Conservation (phyloP, 257 asterid genomes). For the Solanum etuberosum region DNA sequence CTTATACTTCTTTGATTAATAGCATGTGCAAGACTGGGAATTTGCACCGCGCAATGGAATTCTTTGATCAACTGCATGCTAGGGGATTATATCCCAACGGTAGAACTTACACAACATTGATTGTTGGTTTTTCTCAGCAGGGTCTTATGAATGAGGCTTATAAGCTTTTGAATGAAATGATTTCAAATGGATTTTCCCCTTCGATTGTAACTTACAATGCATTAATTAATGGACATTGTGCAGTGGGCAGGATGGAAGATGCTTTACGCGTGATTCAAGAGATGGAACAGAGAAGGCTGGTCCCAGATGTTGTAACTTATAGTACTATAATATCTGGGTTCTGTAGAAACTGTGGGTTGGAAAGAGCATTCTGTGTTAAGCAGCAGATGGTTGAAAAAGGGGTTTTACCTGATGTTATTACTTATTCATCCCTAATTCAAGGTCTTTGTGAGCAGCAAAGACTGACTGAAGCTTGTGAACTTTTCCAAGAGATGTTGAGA, state of each 20-base stretch:
- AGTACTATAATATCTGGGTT: slow-evolving; percentile 62
- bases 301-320: slow-evolving; percentile 74
- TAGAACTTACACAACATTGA: slow-evolving; percentile 74
- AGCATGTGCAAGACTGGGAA: slow-evolving; percentile 64
- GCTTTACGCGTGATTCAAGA: slow-evolving; percentile 40
- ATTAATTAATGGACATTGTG: slow-evolving; percentile 69
- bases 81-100: slow-evolving; percentile 70
- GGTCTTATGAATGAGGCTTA: slow-evolving; percentile 67
- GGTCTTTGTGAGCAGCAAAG: slow-evolving; percentile 65
- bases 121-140: slow-evolving; percentile 76
- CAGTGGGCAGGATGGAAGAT: slow-evolving; percentile 44
- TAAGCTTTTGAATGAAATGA: slow-evolving; percentile 51
- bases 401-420: slow-evolving; percentile 51
- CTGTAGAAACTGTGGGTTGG: slow-evolving; percentile 45
- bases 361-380: slow-evolving; percentile 57
- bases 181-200: slow-evolving; percentile 42
- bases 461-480: slow-evolving; percentile 47
- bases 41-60: slow-evolving; percentile 58
- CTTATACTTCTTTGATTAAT: slow-evolving; percentile 70
- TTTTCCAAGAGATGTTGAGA: slow-evolving; percentile 62
- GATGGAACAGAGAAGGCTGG: slow-evolving; percentile 42
- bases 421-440: slow-evolving; percentile 76
- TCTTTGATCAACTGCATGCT: slow-evolving; percentile 52
- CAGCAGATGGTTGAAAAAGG: slow-evolving; percentile 63
- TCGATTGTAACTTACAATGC: slow-evolving; percentile 73